phyloP scores from a whole-genome alignment of 495 filamentous ascomycete species.

The Talaromyces ruber region DNA sequence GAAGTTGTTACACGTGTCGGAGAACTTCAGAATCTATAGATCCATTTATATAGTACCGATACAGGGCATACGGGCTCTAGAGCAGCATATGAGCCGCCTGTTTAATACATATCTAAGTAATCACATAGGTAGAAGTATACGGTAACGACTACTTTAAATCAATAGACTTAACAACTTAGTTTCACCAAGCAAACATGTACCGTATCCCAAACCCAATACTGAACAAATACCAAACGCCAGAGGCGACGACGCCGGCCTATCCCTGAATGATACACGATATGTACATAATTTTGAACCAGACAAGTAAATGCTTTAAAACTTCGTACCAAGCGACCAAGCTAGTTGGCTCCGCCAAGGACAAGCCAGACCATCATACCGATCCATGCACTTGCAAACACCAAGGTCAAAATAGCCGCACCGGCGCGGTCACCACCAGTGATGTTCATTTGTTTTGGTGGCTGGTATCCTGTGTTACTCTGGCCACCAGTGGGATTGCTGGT shows the following conservation, averaged over 20 bases:
- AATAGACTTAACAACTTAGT: background rate
- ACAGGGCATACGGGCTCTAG: no score
- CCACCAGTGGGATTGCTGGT: slow-evolving; percentile 53
- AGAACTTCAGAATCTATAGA: no score
- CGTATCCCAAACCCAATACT: background rate
- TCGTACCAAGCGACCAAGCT: background rate
- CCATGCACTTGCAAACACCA: slow-evolving; percentile 46
- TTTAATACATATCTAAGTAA: no score
- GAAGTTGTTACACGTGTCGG: no score
- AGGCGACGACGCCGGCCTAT: background rate
- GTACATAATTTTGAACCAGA: background rate
- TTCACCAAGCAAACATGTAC: background rate
- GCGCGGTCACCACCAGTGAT: slow-evolving; percentile 52
- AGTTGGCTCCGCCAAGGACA: slow-evolving; percentile 18
- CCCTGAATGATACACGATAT: background rate
- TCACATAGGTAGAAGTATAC: background rate
- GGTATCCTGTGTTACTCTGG: slow-evolving; percentile 14
- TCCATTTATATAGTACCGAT: no score
- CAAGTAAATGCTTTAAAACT: background rate
- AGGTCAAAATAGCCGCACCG: slow-evolving; percentile 58
- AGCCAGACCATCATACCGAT: slow-evolving; percentile 39
- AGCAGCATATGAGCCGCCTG: no score
- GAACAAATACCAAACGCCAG: background rate
- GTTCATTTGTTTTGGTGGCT: slow-evolving; percentile 16
- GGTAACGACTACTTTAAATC: background rate